These are phyloP conservation scores for Jatropha multifida DNA, from an alignment of 441 rosid species.

Conservation along the genomic window DNA sequence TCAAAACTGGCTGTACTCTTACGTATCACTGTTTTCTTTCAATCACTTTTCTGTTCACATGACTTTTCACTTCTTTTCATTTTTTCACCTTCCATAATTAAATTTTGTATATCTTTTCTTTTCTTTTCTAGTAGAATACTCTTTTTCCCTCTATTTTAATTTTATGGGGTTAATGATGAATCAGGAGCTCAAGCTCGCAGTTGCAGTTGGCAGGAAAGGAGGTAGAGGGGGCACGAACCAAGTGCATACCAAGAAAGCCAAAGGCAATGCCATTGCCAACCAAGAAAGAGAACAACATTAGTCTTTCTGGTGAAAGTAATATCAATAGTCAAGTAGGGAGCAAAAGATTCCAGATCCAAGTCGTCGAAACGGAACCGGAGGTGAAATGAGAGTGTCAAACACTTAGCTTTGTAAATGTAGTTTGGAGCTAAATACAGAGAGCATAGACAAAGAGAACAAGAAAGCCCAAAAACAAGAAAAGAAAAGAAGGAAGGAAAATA, in stretches of 20 bases:
- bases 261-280: constrained; percentile 32
- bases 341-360: constrained; percentile 31
- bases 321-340: constrained; percentile 8
- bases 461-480: neutral
- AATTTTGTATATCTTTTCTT: neutral
- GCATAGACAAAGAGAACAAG: constrained; percentile 10
- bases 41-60: too few relatives aligned
- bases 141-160: neutral
- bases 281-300: constrained; percentile 35
- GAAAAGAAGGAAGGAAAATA: neutral
- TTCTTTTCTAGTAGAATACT: neutral
- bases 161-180: neutral
- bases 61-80: too few relatives aligned
- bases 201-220: constrained; percentile 46
- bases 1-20: neutral
- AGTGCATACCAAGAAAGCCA: constrained; percentile 61
- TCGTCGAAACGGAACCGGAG: constrained; percentile 9
- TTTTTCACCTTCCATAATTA: neutral
- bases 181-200: constrained; percentile 56
- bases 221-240: constrained; percentile 44
- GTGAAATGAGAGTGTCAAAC: neutral
- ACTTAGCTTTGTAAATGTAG: constrained; percentile 22
- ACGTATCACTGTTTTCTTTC: neutral
- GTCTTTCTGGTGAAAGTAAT: constrained; percentile 5
- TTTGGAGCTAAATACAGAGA: constrained; percentile 3